Evolutionary conservation across 208 protist genomes (phyloP).

Genomic region (Crithidia sp.): DNA sequence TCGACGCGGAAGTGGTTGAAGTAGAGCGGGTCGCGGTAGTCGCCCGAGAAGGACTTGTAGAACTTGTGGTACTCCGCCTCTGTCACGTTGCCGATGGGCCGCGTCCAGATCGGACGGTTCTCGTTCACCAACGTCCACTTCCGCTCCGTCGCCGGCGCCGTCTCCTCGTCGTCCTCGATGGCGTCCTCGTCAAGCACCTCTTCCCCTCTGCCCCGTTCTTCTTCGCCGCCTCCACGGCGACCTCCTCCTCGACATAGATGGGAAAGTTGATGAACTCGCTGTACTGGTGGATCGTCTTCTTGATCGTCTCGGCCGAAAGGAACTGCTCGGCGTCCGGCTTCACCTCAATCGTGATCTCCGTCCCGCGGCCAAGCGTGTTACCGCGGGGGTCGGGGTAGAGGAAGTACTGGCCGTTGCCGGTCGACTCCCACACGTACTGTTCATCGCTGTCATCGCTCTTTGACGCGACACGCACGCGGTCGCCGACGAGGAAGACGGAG

Average conservation of each 20-base stretch:
- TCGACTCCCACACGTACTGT: slow-evolving; percentile 99
- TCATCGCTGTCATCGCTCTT: slow-evolving; percentile 92
- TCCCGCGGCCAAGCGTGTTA: slow-evolving; percentile 97
- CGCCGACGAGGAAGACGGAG: slow-evolving; percentile 99
- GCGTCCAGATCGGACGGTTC: slow-evolving; percentile 99
- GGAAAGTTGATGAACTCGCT: slow-evolving; percentile 99
- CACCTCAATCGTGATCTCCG: slow-evolving; percentile 95
- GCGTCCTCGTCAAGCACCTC: slow-evolving; percentile 44
- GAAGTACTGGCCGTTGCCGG: slow-evolving; percentile 94
- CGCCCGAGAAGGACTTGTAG: slow-evolving; percentile 97
- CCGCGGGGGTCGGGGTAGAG: slow-evolving; percentile 95
- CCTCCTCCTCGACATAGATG: slow-evolving; percentile 94
- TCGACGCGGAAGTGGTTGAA: slow-evolving; percentile 98
- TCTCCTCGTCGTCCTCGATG: slow-evolving; percentile 54
- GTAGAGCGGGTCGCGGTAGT: slow-evolving; percentile 94
- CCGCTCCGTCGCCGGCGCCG: slow-evolving; percentile 70
- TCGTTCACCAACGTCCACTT: slow-evolving; percentile 97
- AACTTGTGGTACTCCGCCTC: slow-evolving; percentile 99
- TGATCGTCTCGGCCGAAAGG: slow-evolving; percentile 92
- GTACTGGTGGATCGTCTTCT: slow-evolving; percentile 97
- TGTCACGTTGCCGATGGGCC: slow-evolving; percentile 92
- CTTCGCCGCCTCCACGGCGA: slow-evolving; percentile 72
- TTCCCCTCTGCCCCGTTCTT: slow-evolving; percentile 58
- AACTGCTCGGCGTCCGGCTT: slow-evolving; percentile 98
- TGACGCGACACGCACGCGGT: slow-evolving; percentile 96